Evolutionary conservation across 2,329 filamentous ascomycete species (phyloP).

Genomic region (Chrysoporthe austroafricana): DNA sequence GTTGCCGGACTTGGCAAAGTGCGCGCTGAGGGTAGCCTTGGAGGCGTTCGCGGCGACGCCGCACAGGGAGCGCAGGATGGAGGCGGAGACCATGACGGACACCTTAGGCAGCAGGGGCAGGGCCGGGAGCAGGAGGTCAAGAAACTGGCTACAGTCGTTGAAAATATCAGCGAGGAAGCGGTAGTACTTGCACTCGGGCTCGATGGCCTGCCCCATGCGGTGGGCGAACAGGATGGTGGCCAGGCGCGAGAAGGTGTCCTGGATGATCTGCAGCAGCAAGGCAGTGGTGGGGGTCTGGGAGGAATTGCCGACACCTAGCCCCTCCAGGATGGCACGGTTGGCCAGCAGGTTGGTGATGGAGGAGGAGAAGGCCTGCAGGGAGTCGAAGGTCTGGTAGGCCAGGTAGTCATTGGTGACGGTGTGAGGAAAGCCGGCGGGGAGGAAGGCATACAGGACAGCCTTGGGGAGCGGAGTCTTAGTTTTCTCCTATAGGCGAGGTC

Average conservation of each 20-base stretch:
- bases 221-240: slow-evolving; percentile 89
- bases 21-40: slow-evolving; percentile 87
- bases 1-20: slow-evolving; percentile 88
- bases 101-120: slow-evolving; percentile 62
- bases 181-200: slow-evolving; percentile 90
- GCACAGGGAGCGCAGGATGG: slow-evolving; percentile 67
- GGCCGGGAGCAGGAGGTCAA: slow-evolving; percentile 81
- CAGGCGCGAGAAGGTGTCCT: slow-evolving; percentile 78
- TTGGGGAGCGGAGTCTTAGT: slow-evolving; percentile 43
- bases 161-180: slow-evolving; percentile 85
- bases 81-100: slow-evolving; percentile 52
- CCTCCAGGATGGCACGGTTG: slow-evolving; percentile 78
- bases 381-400: slow-evolving; percentile 72
- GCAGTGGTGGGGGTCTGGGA: slow-evolving; percentile 78
- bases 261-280: slow-evolving; percentile 79
- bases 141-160: slow-evolving; percentile 83
- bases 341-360: slow-evolving; percentile 81
- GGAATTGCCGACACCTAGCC: slow-evolving; percentile 82
- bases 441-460: slow-evolving; percentile 69
- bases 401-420: slow-evolving; percentile 86
- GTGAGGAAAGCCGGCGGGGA: slow-evolving; percentile 86
- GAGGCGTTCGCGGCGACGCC: slow-evolving; percentile 88
- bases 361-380: slow-evolving; percentile 81
- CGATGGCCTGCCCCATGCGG: slow-evolving; percentile 77
- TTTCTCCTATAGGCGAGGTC: slow-evolving; percentile 36